phyloP scores from a whole-genome alignment of 2,329 filamentous ascomycete genomes.

The Ascomycota sp. region DNA sequence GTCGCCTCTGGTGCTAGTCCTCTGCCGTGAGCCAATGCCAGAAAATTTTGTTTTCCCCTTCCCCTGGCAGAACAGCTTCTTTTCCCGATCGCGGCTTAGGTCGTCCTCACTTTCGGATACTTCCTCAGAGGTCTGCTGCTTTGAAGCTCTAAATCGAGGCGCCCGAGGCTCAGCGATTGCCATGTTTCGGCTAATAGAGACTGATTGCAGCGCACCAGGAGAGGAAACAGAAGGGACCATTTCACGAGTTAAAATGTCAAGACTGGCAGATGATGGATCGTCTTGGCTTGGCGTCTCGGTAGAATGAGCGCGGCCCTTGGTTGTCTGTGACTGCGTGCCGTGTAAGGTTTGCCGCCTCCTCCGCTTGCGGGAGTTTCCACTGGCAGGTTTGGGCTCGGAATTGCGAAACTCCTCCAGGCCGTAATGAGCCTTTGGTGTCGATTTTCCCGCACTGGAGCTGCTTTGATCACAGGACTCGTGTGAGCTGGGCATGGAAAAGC shows the following conservation, averaged over 20 bases:
- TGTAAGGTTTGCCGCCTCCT: neutral
- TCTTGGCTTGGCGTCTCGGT: neutral
- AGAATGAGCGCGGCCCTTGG: neutral
- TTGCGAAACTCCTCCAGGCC: no score
- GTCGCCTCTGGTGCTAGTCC: constrained; percentile 7
- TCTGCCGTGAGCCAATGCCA: neutral
- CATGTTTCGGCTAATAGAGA: no score
- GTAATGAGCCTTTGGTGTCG: neutral
- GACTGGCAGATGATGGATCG: constrained; percentile 3
- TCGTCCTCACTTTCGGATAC: constrained; percentile 12
- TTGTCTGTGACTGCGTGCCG: neutral
- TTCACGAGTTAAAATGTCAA: constrained; percentile 6
- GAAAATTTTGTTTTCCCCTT: constrained; percentile 5
- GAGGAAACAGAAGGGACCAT: constrained; percentile 3
- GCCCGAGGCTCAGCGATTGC: no score
- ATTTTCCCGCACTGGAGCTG: neutral
- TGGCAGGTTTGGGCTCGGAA: neutral
- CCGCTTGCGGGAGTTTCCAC: neutral
- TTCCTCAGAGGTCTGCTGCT: constrained; percentile 1
- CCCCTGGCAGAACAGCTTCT: neutral
- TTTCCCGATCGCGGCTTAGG: constrained; percentile 4
- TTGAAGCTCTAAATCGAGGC: neutral
- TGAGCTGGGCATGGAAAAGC: neutral
- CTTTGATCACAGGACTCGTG: neutral
- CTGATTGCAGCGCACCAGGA: no score